Evolutionary conservation across 78 protist species (phyloP).

Genomic region (Bodo saltans): DNA sequence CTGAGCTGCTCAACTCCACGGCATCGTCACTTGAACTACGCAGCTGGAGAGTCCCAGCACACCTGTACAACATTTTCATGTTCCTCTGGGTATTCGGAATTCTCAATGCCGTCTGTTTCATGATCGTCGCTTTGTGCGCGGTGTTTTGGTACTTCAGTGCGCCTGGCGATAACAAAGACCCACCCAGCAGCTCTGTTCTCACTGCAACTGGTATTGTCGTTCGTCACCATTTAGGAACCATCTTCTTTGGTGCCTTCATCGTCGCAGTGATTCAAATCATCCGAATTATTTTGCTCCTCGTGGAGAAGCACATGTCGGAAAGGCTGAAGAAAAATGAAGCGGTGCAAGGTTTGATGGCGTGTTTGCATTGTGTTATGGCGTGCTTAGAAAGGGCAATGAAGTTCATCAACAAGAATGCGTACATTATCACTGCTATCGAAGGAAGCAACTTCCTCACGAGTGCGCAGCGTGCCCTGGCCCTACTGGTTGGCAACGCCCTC

Average conservation of each 20-base stretch:
- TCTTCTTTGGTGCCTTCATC: constrained; percentile 45
- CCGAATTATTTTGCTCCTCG: constrained; percentile 6
- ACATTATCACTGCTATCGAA: constrained; percentile 32
- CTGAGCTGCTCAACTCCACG: not conserved
- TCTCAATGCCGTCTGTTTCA: constrained; percentile 8
- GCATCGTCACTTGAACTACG: not conserved
- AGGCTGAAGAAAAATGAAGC: not conserved
- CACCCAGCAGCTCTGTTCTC: not conserved
- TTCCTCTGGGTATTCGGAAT: constrained; percentile 1
- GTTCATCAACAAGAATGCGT: constrained; percentile 47
- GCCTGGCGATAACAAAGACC: constrained; percentile 13
- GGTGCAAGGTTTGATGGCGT: not conserved
- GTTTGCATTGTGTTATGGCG: constrained; percentile 27
- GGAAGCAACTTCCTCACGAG: constrained; percentile 21
- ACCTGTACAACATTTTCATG: constrained; percentile 28
- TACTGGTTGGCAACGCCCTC: constrained; percentile 7
- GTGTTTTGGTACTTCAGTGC: constrained; percentile 14
- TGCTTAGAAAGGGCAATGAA: constrained; percentile 38
- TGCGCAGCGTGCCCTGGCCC: not conserved
- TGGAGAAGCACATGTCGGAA: not conserved
- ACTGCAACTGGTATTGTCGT: not conserved
- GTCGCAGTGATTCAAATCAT: constrained; percentile 38
- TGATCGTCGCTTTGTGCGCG: constrained; percentile 10
- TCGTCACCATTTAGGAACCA: constrained; percentile 40
- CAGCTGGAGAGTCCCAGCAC: constrained; percentile 1